phyloP scores from a whole-genome alignment of 2,329 filamentous ascomycete genomes.

The Fusarium sublunatum region DNA sequence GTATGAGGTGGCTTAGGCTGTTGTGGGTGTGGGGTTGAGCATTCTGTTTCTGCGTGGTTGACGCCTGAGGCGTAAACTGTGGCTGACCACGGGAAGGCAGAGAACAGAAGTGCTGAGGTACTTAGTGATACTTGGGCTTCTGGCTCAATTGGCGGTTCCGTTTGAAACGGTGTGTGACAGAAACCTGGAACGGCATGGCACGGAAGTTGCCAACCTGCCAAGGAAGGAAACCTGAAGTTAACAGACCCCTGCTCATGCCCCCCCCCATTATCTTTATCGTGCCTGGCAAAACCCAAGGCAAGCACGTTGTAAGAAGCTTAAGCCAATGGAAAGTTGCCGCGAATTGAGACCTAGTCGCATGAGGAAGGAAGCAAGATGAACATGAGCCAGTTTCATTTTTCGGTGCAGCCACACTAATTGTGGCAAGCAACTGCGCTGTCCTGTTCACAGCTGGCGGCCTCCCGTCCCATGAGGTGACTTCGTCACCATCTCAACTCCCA shows the following conservation, averaged over 20 bases:
- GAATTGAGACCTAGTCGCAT: too few relatives aligned
- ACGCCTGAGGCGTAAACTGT: slow-evolving; percentile 37
- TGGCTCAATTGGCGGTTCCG: not conserved
- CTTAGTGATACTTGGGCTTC: too few relatives aligned
- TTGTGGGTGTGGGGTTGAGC: slow-evolving; percentile 26
- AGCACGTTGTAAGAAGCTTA: slow-evolving; percentile 34
- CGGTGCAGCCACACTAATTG: slow-evolving; percentile 29
- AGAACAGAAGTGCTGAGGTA: too few relatives aligned
- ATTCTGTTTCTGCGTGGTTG: slow-evolving; percentile 7
- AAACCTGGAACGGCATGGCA: not conserved
- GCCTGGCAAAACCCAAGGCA: slow-evolving; percentile 28
- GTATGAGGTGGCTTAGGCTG: slow-evolving; percentile 2
- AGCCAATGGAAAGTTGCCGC: slow-evolving; percentile 1
- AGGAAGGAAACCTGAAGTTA: slow-evolving; percentile 5
- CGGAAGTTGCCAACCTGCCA: slow-evolving; percentile 20
- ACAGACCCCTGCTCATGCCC: slow-evolving; percentile 15
- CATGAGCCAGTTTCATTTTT: slow-evolving; percentile 6
- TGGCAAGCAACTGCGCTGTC: slow-evolving; percentile 14
- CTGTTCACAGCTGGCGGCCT: slow-evolving; percentile 14
- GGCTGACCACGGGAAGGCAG: slow-evolving; percentile 9
- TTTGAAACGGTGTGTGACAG: slow-evolving; percentile 31
- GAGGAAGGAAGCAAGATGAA: too few relatives aligned
- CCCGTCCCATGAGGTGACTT: slow-evolving; percentile 7
- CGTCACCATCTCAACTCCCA: slow-evolving; percentile 23
- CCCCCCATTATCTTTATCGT: slow-evolving; percentile 18